phyloP scores from a whole-genome alignment of 1,284 basidiomycete genomes.

The Porodaedalea pini region DNA sequence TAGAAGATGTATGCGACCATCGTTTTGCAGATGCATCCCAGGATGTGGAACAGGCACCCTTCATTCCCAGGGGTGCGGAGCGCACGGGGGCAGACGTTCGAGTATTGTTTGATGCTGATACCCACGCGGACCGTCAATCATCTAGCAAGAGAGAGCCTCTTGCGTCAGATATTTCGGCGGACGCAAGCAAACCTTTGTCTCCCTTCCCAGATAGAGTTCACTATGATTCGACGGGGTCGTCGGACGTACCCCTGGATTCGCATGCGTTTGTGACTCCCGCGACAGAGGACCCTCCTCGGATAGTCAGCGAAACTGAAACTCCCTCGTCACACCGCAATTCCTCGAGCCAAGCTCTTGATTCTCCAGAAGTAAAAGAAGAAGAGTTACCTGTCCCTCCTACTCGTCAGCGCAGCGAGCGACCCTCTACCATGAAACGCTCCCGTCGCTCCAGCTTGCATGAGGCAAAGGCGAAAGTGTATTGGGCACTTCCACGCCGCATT shows the following conservation, averaged over 20 bases:
- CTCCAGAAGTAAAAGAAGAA: constrained; percentile 12
- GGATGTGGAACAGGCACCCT: constrained; percentile 7
- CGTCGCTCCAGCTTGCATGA: constrained; percentile 20
- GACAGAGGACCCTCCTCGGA: constrained; percentile 3
- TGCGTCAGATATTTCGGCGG: constrained; percentile 26
- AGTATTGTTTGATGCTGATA: constrained; percentile 23
- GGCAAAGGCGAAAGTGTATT: constrained; percentile 40
- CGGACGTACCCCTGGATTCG: constrained; percentile 36
- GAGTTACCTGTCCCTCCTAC: not conserved
- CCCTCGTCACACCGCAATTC: not conserved
- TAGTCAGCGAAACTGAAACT: not conserved
- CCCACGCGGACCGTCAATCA: not conserved
- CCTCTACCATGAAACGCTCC: not conserved
- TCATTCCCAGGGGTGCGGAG: constrained; percentile 1
- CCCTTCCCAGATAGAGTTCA: constrained; percentile 28
- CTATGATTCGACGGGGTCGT: constrained; percentile 40
- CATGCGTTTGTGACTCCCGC: constrained; percentile 35
- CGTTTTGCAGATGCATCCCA: constrained; percentile 15
- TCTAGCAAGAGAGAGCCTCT: constrained; percentile 13
- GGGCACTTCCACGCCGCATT: constrained; percentile 45
- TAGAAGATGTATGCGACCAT: constrained; percentile 70
- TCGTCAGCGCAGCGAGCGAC: constrained; percentile 5
- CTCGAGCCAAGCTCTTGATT: not conserved
- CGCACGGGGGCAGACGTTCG: constrained; percentile 11
- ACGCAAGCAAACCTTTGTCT: constrained; percentile 17